Evolutionary conservation across 2,329 filamentous ascomycete species (phyloP), one percentile per base, ranked within the genome.

Genomic region (Ophiostoma fasciatum): DNA sequence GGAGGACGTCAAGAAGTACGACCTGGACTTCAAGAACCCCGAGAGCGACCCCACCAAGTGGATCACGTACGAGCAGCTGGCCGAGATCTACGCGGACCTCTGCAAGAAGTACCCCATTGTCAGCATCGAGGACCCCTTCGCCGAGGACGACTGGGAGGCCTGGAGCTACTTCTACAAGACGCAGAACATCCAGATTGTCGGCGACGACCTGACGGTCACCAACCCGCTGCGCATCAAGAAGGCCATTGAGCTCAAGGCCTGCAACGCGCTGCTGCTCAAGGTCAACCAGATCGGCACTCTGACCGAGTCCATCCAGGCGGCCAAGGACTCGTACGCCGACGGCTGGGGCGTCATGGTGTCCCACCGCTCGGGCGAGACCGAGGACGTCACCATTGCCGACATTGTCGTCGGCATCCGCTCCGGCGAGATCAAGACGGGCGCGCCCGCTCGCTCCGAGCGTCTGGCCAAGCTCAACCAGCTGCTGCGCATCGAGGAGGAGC

Each of bases 101-200:
- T 71, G 74, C 59, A 73, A 78, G 73, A 94, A 94, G 71, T 98
- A 98, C 71, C 88, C 90, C 55, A 98, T 98, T 56, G 84, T 96
- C 66, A 83, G 76, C 63, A 96, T 98, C 53, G 90, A 98, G 71
- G 90, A 98, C 62, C 90, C 90, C 59, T 98, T 98, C 66, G 88
- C 84, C 47, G 90, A 98, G 76, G 90, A 96, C 56, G 90, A 98
- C 73, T 98, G 90, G 90, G 88, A 96, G 76, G 90, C 90, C 45
- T 98, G 90, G 90, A 93, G 83, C 77, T 94, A 96, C 79, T 98
- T 96, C 80, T 94, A 81, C 81, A 94, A 94, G 82, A 90, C 83
- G 53, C 85, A 84, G 58, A 78, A 94, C 64, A 87, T 92, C 72
- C 90, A 98, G 74, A 85, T 98, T 58, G 90, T 98, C 49, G 90